Percentiles rank a stretch among this genome's conserved stretches.
Conservation (phyloP, 202 grass and related monocot genomes). For the Dendrocalamus latiflorus region DNA sequence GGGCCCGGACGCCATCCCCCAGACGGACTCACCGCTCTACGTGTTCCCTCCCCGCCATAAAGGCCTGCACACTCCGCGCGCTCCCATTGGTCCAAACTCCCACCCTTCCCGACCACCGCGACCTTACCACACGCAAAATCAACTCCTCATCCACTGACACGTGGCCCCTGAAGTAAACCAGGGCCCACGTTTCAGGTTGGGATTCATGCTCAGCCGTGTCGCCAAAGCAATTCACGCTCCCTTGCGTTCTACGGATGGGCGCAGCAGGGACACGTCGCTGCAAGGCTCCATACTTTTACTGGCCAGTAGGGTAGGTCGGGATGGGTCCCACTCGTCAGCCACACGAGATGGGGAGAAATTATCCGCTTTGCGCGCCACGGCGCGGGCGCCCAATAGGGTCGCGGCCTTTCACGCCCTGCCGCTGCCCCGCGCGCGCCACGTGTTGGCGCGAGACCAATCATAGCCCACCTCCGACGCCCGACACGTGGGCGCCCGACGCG, state of each 20-base stretch:
- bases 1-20: not conserved
- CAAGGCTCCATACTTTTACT: not conserved
- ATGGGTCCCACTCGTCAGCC: accelerated
- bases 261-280: not conserved
- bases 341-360: not conserved
- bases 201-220: not conserved
- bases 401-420: conserved; percentile 39
- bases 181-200: accelerated
- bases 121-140: not conserved
- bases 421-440: conserved; percentile 18
- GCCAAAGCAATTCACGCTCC: not conserved
- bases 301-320: not conserved
- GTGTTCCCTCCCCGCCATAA: conserved; percentile 35
- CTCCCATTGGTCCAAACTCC: conserved; percentile 19
- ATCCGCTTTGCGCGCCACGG: conserved; percentile 8
- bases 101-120: not conserved
- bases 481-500: conserved; percentile 42
- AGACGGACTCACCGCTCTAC: not conserved
- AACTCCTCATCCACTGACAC: not conserved
- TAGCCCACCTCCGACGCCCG: not conserved
- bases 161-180: not conserved
- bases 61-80: conserved; percentile 17
- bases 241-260: not conserved
- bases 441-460: conserved; percentile 39
- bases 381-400: not conserved